A percentile compares a stretch with the other conserved stretches of the same genome.
These are phyloP conservation scores for Pyrenula aspistea DNA, from an alignment of 495 filamentous ascomycete species.

Conservation along the genomic window DNA sequence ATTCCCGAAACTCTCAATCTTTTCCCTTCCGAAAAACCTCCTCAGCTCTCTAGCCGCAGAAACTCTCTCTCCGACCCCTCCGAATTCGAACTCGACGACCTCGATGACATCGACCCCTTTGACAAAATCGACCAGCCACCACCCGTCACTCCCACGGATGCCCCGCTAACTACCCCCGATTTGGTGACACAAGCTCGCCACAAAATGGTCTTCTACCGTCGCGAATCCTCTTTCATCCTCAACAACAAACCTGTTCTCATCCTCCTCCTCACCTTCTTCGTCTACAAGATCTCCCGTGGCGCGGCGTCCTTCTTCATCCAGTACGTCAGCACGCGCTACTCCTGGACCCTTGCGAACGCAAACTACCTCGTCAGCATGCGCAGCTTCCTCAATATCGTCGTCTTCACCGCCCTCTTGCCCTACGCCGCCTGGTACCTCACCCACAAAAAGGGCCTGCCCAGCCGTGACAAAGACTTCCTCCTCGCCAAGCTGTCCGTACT, in stretches of 20 bases:
- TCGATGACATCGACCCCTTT: slow-evolving; percentile 10
- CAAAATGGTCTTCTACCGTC: slow-evolving; percentile 14
- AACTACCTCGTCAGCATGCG: slow-evolving; percentile 41
- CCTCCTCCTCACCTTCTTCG: slow-evolving; percentile 36
- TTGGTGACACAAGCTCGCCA: not conserved
- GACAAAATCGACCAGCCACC: slow-evolving; percentile 10
- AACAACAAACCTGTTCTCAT: slow-evolving; percentile 29
- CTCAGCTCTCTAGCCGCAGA: not conserved
- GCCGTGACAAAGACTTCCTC: slow-evolving; percentile 37
- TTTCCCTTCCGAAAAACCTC: slow-evolving; percentile 3
- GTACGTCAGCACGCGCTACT: slow-evolving; percentile 45
- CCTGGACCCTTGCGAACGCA: slow-evolving; percentile 39
- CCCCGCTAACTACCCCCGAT: slow-evolving; percentile 2
- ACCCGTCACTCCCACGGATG: slow-evolving; percentile 10
- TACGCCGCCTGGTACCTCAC: slow-evolving; percentile 22
- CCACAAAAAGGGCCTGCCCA: slow-evolving; percentile 17
- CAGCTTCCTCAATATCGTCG: slow-evolving; percentile 33
- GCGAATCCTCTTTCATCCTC: slow-evolving; percentile 30
- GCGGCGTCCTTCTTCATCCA: slow-evolving; percentile 40
- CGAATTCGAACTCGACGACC: slow-evolving; percentile 15
- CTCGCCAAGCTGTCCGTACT: slow-evolving; percentile 36
- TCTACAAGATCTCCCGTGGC: slow-evolving; percentile 38
- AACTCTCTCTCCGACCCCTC: not conserved
- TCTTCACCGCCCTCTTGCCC: slow-evolving; percentile 39
- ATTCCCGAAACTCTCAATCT: slow-evolving; percentile 44